These are phyloP conservation scores for Leishmania arabica DNA, from an alignment of 208 protist species.

Conservation along the genomic window DNA sequence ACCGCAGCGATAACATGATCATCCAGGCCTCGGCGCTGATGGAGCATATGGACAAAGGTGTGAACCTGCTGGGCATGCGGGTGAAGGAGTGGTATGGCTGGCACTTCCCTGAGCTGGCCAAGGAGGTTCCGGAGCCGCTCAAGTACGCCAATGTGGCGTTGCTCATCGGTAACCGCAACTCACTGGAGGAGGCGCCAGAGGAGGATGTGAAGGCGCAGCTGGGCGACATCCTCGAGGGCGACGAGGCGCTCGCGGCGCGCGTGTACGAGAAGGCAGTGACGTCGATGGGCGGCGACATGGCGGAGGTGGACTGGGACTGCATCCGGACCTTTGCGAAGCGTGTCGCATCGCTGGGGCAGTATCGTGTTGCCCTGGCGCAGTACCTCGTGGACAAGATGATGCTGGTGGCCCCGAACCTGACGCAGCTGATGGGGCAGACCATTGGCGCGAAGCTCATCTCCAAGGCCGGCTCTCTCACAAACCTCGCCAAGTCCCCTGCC, in stretches of 20 bases:
- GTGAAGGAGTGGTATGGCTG: constrained; percentile 99
- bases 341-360: constrained; percentile 94
- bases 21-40: constrained; percentile 98
- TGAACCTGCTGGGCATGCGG: constrained; percentile 99
- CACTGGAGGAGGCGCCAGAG: constrained; percentile 70
- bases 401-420: constrained; percentile 97
- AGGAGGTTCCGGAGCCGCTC: constrained; percentile 96
- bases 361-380: constrained; percentile 91
- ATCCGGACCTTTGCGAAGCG: constrained; percentile 95
- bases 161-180: constrained; percentile 84
- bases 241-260: constrained; percentile 76
- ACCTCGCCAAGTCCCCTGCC: constrained; percentile 99
- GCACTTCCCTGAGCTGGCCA: constrained; percentile 99
- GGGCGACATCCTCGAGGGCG: constrained; percentile 84
- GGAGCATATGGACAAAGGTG: constrained; percentile 99
- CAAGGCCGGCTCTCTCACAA: constrained; percentile 98
- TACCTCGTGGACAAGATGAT: constrained; percentile 98
- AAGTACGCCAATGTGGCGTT: constrained; percentile 94
- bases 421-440: constrained; percentile 97
- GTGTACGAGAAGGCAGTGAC: constrained; percentile 93
- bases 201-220: constrained; percentile 76
- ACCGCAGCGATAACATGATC: constrained; percentile 99
- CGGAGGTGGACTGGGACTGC: constrained; percentile 97
- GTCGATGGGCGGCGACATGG: constrained; percentile 97
- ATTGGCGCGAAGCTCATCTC: constrained; percentile 98